These are phyloP conservation scores for Actinomucor elegans DNA, from an alignment of 371 early-diverging fungal genomes.

Conservation along the genomic window DNA sequence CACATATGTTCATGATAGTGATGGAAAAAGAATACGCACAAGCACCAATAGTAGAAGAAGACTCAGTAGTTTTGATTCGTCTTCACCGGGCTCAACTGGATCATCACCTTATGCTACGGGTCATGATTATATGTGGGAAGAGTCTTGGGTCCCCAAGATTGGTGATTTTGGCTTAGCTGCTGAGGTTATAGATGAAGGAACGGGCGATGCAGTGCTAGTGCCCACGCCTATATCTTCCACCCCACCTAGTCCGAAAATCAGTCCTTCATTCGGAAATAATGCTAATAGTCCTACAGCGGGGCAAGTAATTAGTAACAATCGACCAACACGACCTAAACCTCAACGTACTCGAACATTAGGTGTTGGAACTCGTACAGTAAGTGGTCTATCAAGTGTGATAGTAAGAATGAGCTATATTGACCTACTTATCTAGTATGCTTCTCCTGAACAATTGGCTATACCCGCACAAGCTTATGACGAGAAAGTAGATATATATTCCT, in stretches of 20 bases:
- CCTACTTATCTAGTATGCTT: conserved; percentile 69
- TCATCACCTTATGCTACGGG: not conserved
- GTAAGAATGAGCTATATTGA: too few species aligned
- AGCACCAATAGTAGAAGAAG: not conserved
- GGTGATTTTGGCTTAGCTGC: conserved; percentile 90
- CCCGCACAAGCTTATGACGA: conserved; percentile 58
- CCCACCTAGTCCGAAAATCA: conserved; percentile 5
- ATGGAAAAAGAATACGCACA: not conserved
- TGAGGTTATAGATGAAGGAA: conserved; percentile 26
- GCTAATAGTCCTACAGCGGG: not conserved
- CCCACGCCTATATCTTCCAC: conserved; percentile 15
- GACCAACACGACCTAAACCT: conserved; percentile 6
- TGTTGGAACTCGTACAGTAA: conserved; percentile 56
- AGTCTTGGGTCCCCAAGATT: conserved; percentile 69
- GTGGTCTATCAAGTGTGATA: not conserved
- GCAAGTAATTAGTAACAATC: too few species aligned
- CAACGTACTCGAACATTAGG: conserved; percentile 46
- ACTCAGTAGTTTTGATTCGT: not conserved
- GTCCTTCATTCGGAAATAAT: not conserved
- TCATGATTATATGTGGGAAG: conserved; percentile 14
- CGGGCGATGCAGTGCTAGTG: conserved; percentile 1
- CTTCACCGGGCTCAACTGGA: not conserved
- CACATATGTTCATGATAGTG: not conserved
- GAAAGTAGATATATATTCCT: conserved; percentile 70
- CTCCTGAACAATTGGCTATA: conserved; percentile 86